These are phyloP conservation scores for Phylloboletellus chloephorus DNA, from an alignment of 1,284 basidiomycete genomes.

Conservation along the genomic window DNA sequence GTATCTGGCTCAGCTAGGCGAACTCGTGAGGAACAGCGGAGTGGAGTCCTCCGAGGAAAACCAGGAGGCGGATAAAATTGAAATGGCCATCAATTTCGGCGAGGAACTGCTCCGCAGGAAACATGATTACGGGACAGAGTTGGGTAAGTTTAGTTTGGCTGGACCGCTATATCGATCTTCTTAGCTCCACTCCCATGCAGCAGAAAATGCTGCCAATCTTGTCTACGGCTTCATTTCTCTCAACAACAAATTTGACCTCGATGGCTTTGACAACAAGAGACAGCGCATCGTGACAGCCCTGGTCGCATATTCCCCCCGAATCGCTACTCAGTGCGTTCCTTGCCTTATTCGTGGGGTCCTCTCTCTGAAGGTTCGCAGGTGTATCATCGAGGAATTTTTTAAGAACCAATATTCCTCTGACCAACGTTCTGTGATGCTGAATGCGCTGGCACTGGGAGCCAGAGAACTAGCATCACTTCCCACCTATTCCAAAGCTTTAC, in stretches of 20 bases:
- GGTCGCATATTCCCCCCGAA: constrained; percentile 70
- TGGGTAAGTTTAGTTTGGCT: constrained; percentile 50
- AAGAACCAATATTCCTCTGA: constrained; percentile 83
- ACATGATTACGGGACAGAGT: constrained; percentile 75
- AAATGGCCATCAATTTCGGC: constrained; percentile 72
- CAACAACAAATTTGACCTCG: constrained; percentile 80
- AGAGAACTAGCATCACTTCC: constrained; percentile 77
- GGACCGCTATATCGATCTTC: neutral
- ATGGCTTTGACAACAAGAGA: constrained; percentile 72
- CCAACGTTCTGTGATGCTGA: constrained; percentile 82
- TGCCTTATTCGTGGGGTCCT: neutral
- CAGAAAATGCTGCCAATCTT: constrained; percentile 85
- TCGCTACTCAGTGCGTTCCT: constrained; percentile 70
- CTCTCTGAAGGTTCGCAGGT: constrained; percentile 40
- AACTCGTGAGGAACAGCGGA: constrained; percentile 54
- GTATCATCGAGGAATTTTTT: constrained; percentile 90
- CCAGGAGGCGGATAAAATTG: constrained; percentile 69
- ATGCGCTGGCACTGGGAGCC: constrained; percentile 80
- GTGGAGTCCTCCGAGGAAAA: constrained; percentile 50
- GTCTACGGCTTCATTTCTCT: constrained; percentile 69
- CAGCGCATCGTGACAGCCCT: constrained; percentile 77
- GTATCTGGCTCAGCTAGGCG: constrained; percentile 76
- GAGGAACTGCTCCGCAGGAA: constrained; percentile 82
- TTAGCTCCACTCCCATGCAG: constrained; percentile 34
- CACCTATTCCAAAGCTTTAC: constrained; percentile 38